Percentiles rank a stretch among this genome's conserved stretches.
These are phyloP conservation scores for Aechmea fasciata DNA, from an alignment of 176 grass and related monocot genomes.

Conservation along the genomic window DNA sequence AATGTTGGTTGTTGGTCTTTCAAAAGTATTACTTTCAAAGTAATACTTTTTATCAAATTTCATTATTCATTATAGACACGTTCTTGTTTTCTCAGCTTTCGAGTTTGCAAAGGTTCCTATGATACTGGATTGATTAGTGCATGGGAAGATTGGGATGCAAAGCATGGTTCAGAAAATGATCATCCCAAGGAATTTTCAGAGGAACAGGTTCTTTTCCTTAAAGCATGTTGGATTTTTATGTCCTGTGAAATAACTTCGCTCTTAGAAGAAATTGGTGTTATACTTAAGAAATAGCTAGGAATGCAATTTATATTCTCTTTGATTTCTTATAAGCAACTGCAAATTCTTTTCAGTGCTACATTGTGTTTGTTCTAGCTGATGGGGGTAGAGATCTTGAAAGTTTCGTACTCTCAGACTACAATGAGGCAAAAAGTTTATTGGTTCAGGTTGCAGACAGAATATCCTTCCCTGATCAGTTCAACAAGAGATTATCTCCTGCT, in stretches of 20 bases:
- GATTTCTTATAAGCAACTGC: background rate
- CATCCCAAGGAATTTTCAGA: constrained; percentile 70
- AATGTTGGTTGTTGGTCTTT: background rate
- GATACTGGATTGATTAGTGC: constrained; percentile 53
- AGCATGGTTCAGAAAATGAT: constrained; percentile 75
- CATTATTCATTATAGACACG: constrained; percentile 1
- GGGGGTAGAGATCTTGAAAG: constrained; percentile 88
- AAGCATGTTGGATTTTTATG: background rate
- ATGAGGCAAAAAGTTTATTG: constrained; percentile 68
- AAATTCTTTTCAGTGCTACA: constrained; percentile 58
- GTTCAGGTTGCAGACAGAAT: constrained; percentile 53
- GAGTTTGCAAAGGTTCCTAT: constrained; percentile 67
- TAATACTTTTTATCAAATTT: background rate
- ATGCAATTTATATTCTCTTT: background rate
- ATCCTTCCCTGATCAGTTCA: constrained; percentile 9
- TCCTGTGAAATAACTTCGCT: background rate
- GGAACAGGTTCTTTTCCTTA: constrained; percentile 35
- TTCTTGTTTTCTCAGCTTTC: constrained; percentile 44
- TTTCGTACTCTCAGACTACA: constrained; percentile 50
- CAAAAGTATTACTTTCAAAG: background rate
- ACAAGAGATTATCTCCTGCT: constrained; percentile 12
- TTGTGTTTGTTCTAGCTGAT: constrained; percentile 84
- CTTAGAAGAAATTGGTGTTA: background rate
- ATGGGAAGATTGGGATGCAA: constrained; percentile 82
- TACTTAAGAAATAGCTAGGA: background rate